A percentile compares a stretch with the other conserved stretches of the same genome.
Conservation (phyloP, 805 yeast species). For the Kuraishia molischiana region DNA sequence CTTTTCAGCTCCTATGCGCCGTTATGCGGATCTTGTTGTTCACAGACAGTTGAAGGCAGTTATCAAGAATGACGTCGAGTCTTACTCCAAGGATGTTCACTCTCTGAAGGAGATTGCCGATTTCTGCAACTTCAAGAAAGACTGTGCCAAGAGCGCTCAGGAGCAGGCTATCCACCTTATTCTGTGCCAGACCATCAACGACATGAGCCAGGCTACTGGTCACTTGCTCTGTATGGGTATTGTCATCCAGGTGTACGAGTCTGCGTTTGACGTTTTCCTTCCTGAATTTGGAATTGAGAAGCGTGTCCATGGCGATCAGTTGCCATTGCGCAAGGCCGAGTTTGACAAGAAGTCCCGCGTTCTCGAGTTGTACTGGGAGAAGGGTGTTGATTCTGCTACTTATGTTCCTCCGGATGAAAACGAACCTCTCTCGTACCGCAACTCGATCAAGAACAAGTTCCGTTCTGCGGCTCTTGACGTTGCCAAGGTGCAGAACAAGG, state of each 20-base stretch:
- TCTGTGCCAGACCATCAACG: conserved; percentile 75
- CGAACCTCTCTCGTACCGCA: conserved; percentile 65
- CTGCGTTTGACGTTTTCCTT: conserved; percentile 86
- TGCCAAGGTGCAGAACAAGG: conserved; percentile 44
- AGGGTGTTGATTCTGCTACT: conserved; percentile 85
- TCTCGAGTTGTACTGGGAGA: conserved; percentile 86
- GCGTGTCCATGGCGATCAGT: conserved; percentile 94
- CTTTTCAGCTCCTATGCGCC: conserved; percentile 83
- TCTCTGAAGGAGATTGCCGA: conserved; percentile 76
- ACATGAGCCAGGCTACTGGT: conserved; percentile 62
- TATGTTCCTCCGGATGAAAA: conserved; percentile 87
- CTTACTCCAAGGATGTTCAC: conserved; percentile 45
- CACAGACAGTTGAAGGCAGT: conserved; percentile 82
- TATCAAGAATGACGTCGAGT: conserved; percentile 30
- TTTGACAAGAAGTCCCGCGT: conserved; percentile 60
- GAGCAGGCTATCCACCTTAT: conserved; percentile 88
- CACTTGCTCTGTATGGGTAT: conserved; percentile 80
- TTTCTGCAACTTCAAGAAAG: conserved; percentile 91
- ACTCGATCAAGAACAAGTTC: conserved; percentile 69
- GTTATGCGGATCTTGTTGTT: conserved; percentile 88
- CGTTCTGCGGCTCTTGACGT: conserved; percentile 66
- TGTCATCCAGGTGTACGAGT: conserved; percentile 87
- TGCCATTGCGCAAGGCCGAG: conserved; percentile 88
- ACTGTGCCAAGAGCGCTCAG: conserved; percentile 87
- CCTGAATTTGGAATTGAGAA: conserved; percentile 95